Evolutionary conservation across 1,284 basidiomycete genomes (phyloP).

Genomic region (Calocybe gambosa): DNA sequence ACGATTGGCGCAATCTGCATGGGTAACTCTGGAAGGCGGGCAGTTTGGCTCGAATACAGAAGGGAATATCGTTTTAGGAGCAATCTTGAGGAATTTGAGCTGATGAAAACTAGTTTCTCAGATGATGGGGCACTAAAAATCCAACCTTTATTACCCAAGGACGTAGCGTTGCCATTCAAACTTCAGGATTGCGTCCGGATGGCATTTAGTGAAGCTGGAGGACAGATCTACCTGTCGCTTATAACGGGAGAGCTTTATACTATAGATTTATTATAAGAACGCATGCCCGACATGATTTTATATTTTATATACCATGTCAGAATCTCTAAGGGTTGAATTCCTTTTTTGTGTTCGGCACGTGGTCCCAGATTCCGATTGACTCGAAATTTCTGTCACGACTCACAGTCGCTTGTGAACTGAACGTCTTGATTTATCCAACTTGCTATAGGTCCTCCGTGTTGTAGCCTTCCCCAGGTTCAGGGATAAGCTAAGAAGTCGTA

Average conservation of each 20-base stretch:
- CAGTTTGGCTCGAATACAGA: conserved; percentile 46
- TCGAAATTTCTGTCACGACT: conserved; percentile 14
- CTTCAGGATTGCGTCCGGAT: conserved; percentile 36
- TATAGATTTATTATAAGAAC: conserved; percentile 35
- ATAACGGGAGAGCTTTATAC: conserved; percentile 46
- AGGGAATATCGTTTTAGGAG: conserved; percentile 27
- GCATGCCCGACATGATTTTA: too few relatives aligned
- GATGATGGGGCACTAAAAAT: conserved; percentile 19
- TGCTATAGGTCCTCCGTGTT: conserved; percentile 7
- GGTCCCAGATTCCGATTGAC: conserved; percentile 14
- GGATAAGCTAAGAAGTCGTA: conserved; percentile 5
- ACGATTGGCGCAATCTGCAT: conserved; percentile 39
- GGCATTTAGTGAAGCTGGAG: conserved; percentile 45
- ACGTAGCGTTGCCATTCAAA: conserved; percentile 43
- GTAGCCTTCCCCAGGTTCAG: conserved; percentile 2
- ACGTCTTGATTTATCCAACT: conserved; percentile 14
- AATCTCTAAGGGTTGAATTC: too few relatives aligned
- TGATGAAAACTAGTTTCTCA: conserved; percentile 41
- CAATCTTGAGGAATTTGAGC: conserved; percentile 32
- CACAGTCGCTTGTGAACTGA: conserved; percentile 10
- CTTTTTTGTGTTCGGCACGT: too few relatives aligned
- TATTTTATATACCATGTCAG: too few relatives aligned
- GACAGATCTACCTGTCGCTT: conserved; percentile 41
- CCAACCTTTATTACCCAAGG: conserved; percentile 31
- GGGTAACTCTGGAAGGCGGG: conserved; percentile 39